Conservation (phyloP, 257 asterid genomes). For the Coffea canephora region DNA sequence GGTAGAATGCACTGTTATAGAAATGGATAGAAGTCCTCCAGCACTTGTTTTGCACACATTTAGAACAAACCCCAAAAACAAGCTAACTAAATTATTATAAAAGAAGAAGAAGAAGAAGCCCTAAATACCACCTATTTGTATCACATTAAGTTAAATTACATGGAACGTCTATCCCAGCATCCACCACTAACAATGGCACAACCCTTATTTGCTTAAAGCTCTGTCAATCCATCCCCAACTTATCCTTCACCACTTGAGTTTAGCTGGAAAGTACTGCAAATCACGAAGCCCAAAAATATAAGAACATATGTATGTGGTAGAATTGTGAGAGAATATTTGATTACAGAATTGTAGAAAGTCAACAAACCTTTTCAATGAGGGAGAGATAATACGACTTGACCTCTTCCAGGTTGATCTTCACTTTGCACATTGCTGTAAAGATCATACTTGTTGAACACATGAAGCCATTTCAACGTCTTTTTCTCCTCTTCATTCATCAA, state of each 20-base stretch:
- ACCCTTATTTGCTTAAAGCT: neutral
- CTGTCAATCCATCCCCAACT: neutral
- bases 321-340: too few relatives aligned
- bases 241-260: conserved; percentile 14
- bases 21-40: too few relatives aligned
- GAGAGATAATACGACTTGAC: conserved; percentile 16
- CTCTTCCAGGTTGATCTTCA: conserved; percentile 11
- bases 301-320: neutral
- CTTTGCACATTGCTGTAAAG: conserved; percentile 15
- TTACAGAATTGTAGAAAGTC: neutral
- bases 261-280: conserved; percentile 14
- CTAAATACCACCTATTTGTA: neutral
- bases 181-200: neutral
- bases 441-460: conserved; percentile 35
- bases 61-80: conserved; percentile 17
- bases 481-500: conserved; percentile 54
- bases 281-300: neutral
- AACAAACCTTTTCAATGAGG: conserved; percentile 7
- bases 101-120: too few relatives aligned
- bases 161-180: neutral
- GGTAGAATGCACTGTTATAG: too few relatives aligned
- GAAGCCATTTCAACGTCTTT: conserved; percentile 48
- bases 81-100: conserved; percentile 27
- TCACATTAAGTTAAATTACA: neutral
- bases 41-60: too few relatives aligned